Percentiles rank a stretch among this genome's conserved stretches.
Evolutionary conservation across 2,329 filamentous ascomycete species (phyloP).

Genomic region (Monosporascus sp.): DNA sequence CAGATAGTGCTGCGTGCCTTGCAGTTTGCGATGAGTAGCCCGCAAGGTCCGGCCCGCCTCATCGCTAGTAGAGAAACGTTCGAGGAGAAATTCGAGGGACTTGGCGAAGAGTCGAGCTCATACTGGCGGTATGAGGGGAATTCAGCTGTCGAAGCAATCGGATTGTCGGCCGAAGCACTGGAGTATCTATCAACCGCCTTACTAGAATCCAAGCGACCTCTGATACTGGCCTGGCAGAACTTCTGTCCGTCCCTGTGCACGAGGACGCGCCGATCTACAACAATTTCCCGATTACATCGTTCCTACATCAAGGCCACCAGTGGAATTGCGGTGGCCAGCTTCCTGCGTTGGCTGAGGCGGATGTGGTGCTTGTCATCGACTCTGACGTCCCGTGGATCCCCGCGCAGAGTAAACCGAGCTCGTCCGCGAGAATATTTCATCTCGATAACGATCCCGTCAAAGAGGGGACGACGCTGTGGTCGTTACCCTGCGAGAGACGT

Average conservation of each 20-base stretch:
- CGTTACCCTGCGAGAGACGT: slow-evolving; percentile 42
- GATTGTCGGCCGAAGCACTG: too few species aligned
- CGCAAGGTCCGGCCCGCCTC: too few species aligned
- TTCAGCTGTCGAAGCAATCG: too few species aligned
- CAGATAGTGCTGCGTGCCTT: too few species aligned
- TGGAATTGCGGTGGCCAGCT: slow-evolving; percentile 15
- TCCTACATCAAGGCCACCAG: slow-evolving; percentile 12
- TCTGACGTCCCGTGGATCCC: slow-evolving; percentile 66
- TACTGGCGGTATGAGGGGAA: too few species aligned
- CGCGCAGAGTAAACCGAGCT: slow-evolving; percentile 53
- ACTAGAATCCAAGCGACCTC: too few species aligned
- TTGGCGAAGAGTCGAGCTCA: too few species aligned
- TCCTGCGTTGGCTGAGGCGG: slow-evolving; percentile 48
- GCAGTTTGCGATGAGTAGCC: too few species aligned
- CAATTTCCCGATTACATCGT: slow-evolving; percentile 22
- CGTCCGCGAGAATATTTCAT: slow-evolving; percentile 53
- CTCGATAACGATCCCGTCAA: slow-evolving; percentile 58
- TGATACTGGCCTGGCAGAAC: slow-evolving; percentile 7
- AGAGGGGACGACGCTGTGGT: slow-evolving; percentile 51
- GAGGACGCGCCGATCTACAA: slow-evolving; percentile 44
- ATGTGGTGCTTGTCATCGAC: slow-evolving; percentile 60
- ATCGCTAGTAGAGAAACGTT: too few species aligned
- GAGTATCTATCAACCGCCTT: too few species aligned
- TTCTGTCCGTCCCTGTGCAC: slow-evolving; percentile 33
- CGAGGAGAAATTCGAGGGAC: too few species aligned